Base-by-base conservation (phyloP, 1,284 basidiomycete species). In the Melampsora americana region DNA sequence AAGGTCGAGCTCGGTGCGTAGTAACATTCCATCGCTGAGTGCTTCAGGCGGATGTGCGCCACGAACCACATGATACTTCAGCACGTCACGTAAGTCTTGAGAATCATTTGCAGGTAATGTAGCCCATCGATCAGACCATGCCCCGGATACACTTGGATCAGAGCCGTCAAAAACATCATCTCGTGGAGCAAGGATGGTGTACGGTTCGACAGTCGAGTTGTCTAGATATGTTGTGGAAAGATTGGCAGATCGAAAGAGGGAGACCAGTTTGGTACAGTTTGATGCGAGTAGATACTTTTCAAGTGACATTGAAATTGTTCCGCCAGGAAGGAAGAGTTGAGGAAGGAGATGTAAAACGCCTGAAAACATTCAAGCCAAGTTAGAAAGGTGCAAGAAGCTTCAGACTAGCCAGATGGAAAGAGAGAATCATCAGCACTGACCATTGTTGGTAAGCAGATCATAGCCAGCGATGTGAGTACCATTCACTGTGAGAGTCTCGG, bases 401-500 rank as follows among this genome's bases (percentile, higher is more conserved):
- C 14, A 59, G 20, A 44, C 12, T 59, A 59, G 4, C 7, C 1
- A 5, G n/a, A 30, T 23, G 5, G n/a, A 59, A 59, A 26, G n/a
- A 59, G n/a, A 59, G 4, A 5, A 30, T 23, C 3, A 59, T 23
- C 7, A 59, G 2, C 53, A 74, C 78, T 65, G 30, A 81, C 85
- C 94, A 79, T 97, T 97, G n/a, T 91, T 90, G 2, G 92, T 92
- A 79, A 94, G 92, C 61, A 95, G 88, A 81, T 97, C 93, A 5
- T 88, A 87, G 20, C 89, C 85, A 9, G 89, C 81, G 35, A 93
- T 80, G 0, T 77, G 84, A 0, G 91, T 89, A 32, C 86, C 86
- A 64, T 90, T 90, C 53, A 95, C 85, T 30, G 46, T 23, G 16
- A 66, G 35, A 35, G 39, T 7, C 20, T 86, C 86, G 9, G 83